These are phyloP conservation scores for Claviceps purpurea DNA, from an alignment of 2,329 filamentous ascomycete genomes.

Conservation along the genomic window DNA sequence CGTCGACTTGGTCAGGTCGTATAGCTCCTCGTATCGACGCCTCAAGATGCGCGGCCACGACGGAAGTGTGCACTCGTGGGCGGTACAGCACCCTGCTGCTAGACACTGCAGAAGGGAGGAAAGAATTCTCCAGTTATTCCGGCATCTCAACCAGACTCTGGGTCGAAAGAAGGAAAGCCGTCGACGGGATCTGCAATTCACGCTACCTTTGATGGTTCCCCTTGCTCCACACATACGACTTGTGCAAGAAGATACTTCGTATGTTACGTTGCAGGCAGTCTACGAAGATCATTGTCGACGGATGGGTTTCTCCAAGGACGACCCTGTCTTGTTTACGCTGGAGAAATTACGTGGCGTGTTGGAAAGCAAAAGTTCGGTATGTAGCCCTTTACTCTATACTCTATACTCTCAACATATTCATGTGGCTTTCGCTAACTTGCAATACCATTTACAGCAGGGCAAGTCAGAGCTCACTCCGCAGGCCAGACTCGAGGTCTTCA, in stretches of 20 bases:
- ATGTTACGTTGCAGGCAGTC: conserved; percentile 85
- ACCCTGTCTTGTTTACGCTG: conserved; percentile 88
- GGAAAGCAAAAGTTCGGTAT: conserved; percentile 50
- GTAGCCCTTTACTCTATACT: conserved; percentile 12
- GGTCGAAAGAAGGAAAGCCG: conserved; percentile 89
- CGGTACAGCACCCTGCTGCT: conserved; percentile 88
- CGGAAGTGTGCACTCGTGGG: conserved; percentile 91
- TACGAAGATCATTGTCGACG: conserved; percentile 94
- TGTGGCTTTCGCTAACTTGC: not conserved
- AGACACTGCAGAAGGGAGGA: conserved; percentile 89
- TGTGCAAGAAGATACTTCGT: conserved; percentile 89
- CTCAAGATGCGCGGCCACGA: conserved; percentile 96
- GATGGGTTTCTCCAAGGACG: conserved; percentile 80
- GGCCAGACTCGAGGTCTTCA: conserved; percentile 81
- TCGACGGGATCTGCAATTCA: conserved; percentile 88
- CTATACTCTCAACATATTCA: too few relatives aligned
- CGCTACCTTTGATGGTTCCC: conserved; percentile 88
- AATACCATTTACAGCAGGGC: conserved; percentile 32
- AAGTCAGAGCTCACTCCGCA: conserved; percentile 55
- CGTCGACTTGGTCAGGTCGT: conserved; percentile 81
- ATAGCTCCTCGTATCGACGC: conserved; percentile 81
- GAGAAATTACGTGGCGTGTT: conserved; percentile 74
- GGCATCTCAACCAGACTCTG: conserved; percentile 89
- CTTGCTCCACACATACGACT: conserved; percentile 89
- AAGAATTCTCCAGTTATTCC: conserved; percentile 87